These are phyloP conservation scores for Apiospora rasikravindrae DNA, from an alignment of 2,329 filamentous ascomycete genomes.

Conservation along the genomic window DNA sequence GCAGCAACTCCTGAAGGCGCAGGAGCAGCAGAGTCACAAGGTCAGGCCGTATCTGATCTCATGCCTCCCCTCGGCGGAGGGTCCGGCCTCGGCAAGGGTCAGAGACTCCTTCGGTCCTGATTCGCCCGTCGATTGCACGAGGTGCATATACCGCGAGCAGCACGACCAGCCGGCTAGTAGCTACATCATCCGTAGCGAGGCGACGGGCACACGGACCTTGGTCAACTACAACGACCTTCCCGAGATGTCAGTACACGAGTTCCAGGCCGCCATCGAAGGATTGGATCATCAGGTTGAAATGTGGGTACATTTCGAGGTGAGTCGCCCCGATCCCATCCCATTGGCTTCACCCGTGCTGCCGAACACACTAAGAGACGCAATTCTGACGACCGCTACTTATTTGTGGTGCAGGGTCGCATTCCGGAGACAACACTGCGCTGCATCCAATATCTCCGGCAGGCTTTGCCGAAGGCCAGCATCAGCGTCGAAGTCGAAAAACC, in stretches of 20 bases:
- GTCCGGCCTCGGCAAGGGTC: constrained; percentile 58
- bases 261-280: constrained; percentile 49
- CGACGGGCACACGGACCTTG: constrained; percentile 68
- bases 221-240: constrained; percentile 72
- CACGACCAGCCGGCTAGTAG: constrained; percentile 66
- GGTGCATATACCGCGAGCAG: constrained; percentile 64
- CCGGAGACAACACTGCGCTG: constrained; percentile 65
- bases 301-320: constrained; percentile 78
- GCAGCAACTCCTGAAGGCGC: constrained; percentile 58
- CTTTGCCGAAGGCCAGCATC: constrained; percentile 52
- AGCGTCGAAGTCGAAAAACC: constrained; percentile 79
- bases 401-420: constrained; percentile 60
- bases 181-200: constrained; percentile 69
- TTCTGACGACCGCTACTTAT: background rate
- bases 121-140: constrained; percentile 51
- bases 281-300: constrained; percentile 44
- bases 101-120: constrained; percentile 55
- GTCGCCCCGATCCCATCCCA: constrained; percentile 23
- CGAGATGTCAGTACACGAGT: constrained; percentile 71
- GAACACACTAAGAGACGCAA: constrained; percentile 22
- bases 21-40: constrained; percentile 26
- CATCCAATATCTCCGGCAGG: constrained; percentile 59
- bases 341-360: constrained; percentile 7
- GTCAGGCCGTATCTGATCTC: constrained; percentile 52
- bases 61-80: constrained; percentile 58